These are phyloP conservation scores for Sporothrix dimorphospora DNA, from an alignment of 2,329 filamentous ascomycete species.

Conservation along the genomic window DNA sequence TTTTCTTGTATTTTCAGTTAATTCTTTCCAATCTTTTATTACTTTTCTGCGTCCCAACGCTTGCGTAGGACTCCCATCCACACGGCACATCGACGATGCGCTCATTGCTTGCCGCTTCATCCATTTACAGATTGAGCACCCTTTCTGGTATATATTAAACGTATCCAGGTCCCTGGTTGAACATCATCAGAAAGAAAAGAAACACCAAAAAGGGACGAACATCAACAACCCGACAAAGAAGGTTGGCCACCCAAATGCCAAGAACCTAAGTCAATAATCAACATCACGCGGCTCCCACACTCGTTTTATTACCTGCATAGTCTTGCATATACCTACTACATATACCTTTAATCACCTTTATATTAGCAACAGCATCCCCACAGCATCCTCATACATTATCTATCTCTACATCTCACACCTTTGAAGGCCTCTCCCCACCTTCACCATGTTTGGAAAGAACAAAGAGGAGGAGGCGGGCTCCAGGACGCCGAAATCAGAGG, in stretches of 20 bases:
- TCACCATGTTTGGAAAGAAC: conserved; percentile 9
- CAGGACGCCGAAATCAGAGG: not conserved
- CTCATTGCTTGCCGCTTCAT: not conserved
- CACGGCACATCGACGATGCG: conserved; percentile 11
- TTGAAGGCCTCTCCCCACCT: not conserved
- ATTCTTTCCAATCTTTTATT: not conserved
- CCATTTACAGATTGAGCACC: not conserved
- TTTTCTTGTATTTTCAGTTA: not conserved
- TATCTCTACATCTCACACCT: not conserved
- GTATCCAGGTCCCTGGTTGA: not conserved
- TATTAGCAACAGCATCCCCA: not conserved
- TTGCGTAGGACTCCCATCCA: not conserved
- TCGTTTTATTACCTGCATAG: not conserved
- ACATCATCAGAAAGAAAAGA: not conserved
- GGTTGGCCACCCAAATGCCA: not conserved
- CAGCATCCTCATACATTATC: not conserved
- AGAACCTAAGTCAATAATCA: not conserved
- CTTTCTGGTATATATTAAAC: conserved; percentile 20
- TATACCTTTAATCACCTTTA: not conserved
- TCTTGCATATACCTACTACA: not conserved
- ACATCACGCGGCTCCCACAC: not conserved
- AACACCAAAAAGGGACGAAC: not conserved
- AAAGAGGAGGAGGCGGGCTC: not conserved
- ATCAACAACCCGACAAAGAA: not conserved
- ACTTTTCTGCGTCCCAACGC: not conserved